phyloP scores from a whole-genome alignment of 2,329 filamentous ascomycete species.

The Cladophialophora chaetospira region DNA sequence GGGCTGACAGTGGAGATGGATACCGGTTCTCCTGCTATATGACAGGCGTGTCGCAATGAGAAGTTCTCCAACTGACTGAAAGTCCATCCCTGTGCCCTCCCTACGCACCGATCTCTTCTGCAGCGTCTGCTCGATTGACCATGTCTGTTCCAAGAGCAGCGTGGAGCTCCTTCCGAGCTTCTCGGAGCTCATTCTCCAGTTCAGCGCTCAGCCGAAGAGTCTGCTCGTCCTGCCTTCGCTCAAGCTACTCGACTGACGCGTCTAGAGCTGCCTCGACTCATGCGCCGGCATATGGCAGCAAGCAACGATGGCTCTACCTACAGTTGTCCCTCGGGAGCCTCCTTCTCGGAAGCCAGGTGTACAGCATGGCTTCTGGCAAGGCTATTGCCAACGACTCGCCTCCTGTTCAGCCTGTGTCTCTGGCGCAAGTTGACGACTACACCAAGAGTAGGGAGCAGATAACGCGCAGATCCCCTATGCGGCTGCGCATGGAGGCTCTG shows the following conservation, averaged over 20 bases:
- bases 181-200: constrained; percentile 3
- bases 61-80: not conserved
- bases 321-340: constrained; percentile 52
- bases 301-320: constrained; percentile 49
- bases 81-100: not conserved
- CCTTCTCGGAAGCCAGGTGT: constrained; percentile 52
- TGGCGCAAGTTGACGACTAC: constrained; percentile 82
- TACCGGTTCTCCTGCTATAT: not conserved
- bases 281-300: constrained; percentile 31
- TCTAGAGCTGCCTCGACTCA: not conserved
- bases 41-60: not conserved
- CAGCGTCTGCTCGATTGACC: not conserved
- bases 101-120: not conserved
- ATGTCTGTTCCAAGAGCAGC: constrained; percentile 18
- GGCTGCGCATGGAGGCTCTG: constrained; percentile 93
- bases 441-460: constrained; percentile 77
- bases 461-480: constrained; percentile 83
- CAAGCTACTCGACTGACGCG: constrained; percentile 36
- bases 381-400: constrained; percentile 31
- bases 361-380: constrained; percentile 50
- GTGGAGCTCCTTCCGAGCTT: constrained; percentile 21
- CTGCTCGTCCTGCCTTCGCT: constrained; percentile 1
- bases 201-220: not conserved
- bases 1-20: constrained; percentile 5
- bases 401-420: constrained; percentile 48